These are phyloP conservation scores for Catharanthus roseus DNA, from an alignment of 257 asterid genomes.

Conservation along the genomic window DNA sequence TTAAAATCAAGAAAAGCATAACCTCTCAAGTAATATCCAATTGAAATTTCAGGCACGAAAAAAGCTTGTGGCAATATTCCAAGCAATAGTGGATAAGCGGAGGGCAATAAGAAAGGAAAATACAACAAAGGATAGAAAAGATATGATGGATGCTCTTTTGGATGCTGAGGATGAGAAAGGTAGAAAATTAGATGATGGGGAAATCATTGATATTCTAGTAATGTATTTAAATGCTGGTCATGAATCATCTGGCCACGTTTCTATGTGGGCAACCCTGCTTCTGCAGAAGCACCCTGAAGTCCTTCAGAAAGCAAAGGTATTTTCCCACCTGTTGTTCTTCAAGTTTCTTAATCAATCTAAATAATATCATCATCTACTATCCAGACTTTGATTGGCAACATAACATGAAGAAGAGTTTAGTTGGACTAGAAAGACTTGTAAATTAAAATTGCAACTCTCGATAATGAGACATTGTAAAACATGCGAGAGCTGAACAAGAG, in stretches of 20 bases:
- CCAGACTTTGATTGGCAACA: no score
- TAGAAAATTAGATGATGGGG: constrained; percentile 58
- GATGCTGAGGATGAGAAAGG: constrained; percentile 68
- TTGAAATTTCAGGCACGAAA: constrained; percentile 62
- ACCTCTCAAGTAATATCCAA: neutral
- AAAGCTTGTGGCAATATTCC: constrained; percentile 56
- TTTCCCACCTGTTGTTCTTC: neutral
- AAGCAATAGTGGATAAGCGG: constrained; percentile 47
- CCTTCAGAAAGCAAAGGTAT: constrained; percentile 68
- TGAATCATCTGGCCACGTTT: constrained; percentile 85
- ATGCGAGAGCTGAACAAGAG: constrained; percentile 98
- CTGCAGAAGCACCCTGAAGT: constrained; percentile 65
- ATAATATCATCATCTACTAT: no score
- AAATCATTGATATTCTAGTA: constrained; percentile 69
- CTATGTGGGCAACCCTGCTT: constrained; percentile 78
- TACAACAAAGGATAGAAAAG: constrained; percentile 30
- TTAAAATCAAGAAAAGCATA: neutral
- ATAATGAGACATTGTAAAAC: no score
- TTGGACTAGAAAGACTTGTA: neutral
- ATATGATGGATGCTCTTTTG: constrained; percentile 81
- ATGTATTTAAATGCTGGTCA: constrained; percentile 98
- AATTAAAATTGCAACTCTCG: constrained; percentile 22
- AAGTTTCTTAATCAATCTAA: no score
- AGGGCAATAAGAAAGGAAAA: constrained; percentile 33
- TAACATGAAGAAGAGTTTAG: neutral